phyloP scores from a whole-genome alignment of 257 asterid species.

The Misopates orontium region DNA sequence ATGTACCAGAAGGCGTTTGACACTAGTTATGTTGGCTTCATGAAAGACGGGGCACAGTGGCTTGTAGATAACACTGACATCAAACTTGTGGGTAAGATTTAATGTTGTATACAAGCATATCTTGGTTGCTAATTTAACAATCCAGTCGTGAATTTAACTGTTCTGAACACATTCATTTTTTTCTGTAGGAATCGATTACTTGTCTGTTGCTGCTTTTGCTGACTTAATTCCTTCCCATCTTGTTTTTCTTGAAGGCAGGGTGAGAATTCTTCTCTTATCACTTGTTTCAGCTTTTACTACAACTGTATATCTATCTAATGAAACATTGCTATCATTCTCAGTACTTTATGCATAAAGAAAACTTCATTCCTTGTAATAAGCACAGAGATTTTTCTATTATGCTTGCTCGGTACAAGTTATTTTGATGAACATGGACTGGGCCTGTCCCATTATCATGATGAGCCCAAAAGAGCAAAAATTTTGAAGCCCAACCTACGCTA shows the following conservation, averaged over 20 bases:
- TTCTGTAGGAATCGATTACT: conserved; percentile 76
- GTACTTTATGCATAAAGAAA: not conserved
- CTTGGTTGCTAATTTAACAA: not conserved
- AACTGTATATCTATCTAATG: not conserved
- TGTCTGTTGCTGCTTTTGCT: conserved; percentile 91
- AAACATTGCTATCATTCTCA: not conserved
- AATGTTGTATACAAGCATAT: not conserved
- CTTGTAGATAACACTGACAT: conserved; percentile 92
- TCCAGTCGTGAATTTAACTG: not conserved
- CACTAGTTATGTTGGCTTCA: conserved; percentile 89
- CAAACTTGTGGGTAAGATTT: conserved; percentile 81
- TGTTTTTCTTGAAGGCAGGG: conserved; percentile 78
- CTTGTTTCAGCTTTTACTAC: conserved; percentile 1
- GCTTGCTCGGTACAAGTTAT: no score
- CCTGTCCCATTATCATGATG: no score
- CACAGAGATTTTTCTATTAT: not conserved
- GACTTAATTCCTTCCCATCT: conserved; percentile 80
- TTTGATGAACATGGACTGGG: no score
- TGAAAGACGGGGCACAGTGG: conserved; percentile 94
- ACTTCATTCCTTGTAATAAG: not conserved
- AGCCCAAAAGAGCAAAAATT: no score
- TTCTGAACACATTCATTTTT: not conserved
- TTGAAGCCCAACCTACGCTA: no score
- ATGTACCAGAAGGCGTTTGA: conserved; percentile 86
- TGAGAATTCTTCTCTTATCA: conserved; percentile 34